Evolutionary conservation across 2,329 filamentous ascomycete genomes (phyloP), one percentile per base, ranked within the genome.

Genomic region (Fusarium devonianum): DNA sequence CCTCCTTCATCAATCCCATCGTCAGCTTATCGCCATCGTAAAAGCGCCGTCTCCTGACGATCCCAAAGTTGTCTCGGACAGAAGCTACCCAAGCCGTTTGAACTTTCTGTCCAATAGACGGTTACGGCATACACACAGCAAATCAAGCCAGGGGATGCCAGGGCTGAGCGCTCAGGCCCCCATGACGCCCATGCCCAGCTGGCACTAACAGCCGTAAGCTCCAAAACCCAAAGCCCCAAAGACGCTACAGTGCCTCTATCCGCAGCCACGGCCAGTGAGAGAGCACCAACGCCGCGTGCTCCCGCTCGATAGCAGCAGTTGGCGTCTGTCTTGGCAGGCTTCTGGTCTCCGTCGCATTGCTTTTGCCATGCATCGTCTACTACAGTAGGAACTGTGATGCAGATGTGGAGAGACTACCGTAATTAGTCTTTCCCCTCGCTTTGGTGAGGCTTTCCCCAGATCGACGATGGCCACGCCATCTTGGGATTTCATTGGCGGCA

Each of bases 381-480:
- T 25, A 11, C 9, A 8, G 10, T 23, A 23, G 17, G 4, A 9
- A 12, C 28, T 33, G 36, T 19, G 21, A 17, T 19, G 54, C 14
- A 28, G 21, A 40, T 58, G 25, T 35, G 33, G 40, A 35, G 33
- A 18, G 33, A 21, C 29, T 29, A 23, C 39, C 28, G 37, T 25
- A 17, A 33, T 40, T 5, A 6, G 22, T 22, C 34, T n/a, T 21
- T 19, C 17, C 32, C 18, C 8, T 12, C 21, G 7, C 5, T n/a
- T 16, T 29, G n/a, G 32, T 17, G 23, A 26, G 19, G 39, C 14
- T 30, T 40, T 36, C 34, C 26, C 35, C 30, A n/a, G 43, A 60
- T 60, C 56, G 47, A 53, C 56, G 39, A 57, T 53, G 38, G 23
- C 23, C n/a, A n/a, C n/a, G n/a, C n/a, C n/a, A n/a, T n/a, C n/a